A percentile compares a stretch with the other conserved stretches of the same genome.
These are phyloP conservation scores for Drechslerella dactyloides DNA, from an alignment of 2,329 filamentous ascomycete genomes.

Conservation along the genomic window DNA sequence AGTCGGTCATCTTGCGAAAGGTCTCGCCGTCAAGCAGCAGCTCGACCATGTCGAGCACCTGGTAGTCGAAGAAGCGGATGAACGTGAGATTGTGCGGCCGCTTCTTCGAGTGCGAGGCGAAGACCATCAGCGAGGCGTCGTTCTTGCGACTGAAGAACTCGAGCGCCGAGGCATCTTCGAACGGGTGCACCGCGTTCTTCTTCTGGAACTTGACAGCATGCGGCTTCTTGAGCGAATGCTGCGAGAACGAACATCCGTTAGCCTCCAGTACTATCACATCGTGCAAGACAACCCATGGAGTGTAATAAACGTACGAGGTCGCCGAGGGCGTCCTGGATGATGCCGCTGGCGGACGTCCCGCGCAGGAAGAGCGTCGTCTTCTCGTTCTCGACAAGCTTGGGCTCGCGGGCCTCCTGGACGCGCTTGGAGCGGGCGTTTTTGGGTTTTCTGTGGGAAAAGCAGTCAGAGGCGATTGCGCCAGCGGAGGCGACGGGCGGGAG, in stretches of 20 bases:
- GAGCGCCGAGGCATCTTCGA: slow-evolving; percentile 84
- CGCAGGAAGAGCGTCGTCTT: slow-evolving; percentile 89
- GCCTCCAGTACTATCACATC: neutral
- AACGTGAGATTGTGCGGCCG: slow-evolving; percentile 88
- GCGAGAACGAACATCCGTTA: neutral
- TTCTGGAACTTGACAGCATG: slow-evolving; percentile 90
- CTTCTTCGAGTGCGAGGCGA: slow-evolving; percentile 89
- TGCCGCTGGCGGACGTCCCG: slow-evolving; percentile 81
- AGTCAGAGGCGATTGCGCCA: slow-evolving; percentile 4
- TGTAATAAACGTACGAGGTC: slow-evolving; percentile 65
- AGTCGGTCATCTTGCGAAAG: slow-evolving; percentile 73
- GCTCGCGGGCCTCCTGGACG: slow-evolving; percentile 88
- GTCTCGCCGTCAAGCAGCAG: slow-evolving; percentile 77
- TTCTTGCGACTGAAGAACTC: slow-evolving; percentile 98
- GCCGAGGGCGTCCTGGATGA: slow-evolving; percentile 80
- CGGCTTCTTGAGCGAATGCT: slow-evolving; percentile 79
- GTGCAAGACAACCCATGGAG: neutral
- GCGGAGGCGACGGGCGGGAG: slow-evolving; percentile 12
- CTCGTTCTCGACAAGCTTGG: slow-evolving; percentile 85
- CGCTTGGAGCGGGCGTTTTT: slow-evolving; percentile 90
- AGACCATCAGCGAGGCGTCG: slow-evolving; percentile 83
- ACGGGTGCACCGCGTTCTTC: slow-evolving; percentile 94
- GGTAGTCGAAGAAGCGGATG: slow-evolving; percentile 80
- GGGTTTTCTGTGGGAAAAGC: slow-evolving; percentile 64
- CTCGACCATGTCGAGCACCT: slow-evolving; percentile 94